Evolutionary conservation across 495 filamentous ascomycete species (phyloP).

Genomic region (Penicillium soppii): DNA sequence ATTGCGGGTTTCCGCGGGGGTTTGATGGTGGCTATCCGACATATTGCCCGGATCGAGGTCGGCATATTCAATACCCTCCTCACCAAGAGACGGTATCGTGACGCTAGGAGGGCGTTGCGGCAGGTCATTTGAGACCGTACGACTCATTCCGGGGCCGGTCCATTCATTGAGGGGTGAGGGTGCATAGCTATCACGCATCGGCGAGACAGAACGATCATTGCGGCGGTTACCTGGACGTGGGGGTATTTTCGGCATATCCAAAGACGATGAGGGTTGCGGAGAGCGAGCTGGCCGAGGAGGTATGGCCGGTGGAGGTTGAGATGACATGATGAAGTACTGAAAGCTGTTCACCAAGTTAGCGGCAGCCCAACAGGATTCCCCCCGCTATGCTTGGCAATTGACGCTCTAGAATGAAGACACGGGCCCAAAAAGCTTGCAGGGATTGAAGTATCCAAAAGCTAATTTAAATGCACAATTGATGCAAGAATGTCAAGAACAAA

Average conservation of each 20-base stretch:
- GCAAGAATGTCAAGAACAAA: not conserved
- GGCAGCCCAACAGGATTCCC: slow-evolving; percentile 11
- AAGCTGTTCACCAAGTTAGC: slow-evolving; percentile 19
- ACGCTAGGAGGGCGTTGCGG: slow-evolving; percentile 71
- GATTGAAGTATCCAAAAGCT: not conserved
- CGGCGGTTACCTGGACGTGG: slow-evolving; percentile 67
- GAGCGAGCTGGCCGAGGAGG: slow-evolving; percentile 53
- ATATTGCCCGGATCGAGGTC: slow-evolving; percentile 49
- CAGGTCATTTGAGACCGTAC: slow-evolving; percentile 49
- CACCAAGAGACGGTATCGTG: slow-evolving; percentile 77
- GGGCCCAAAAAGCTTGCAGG: not conserved
- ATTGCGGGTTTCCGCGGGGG: slow-evolving; percentile 68
- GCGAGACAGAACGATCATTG: slow-evolving; percentile 75
- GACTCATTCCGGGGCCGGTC: slow-evolving; percentile 43
- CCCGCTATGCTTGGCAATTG: not conserved
- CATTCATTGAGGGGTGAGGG: slow-evolving; percentile 82
- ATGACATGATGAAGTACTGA: slow-evolving; percentile 38
- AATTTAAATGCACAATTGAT: slow-evolving; percentile 1
- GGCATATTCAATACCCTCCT: slow-evolving; percentile 88
- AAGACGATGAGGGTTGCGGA: slow-evolving; percentile 37
- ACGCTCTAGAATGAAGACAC: not conserved
- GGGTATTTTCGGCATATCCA: slow-evolving; percentile 54
- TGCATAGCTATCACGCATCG: slow-evolving; percentile 72
- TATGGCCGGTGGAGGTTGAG: slow-evolving; percentile 43
- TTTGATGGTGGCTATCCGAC: slow-evolving; percentile 40